Conservation (phyloP, 2,329 filamentous ascomycete genomes). For the Ophiostoma angusticollis region DNA sequence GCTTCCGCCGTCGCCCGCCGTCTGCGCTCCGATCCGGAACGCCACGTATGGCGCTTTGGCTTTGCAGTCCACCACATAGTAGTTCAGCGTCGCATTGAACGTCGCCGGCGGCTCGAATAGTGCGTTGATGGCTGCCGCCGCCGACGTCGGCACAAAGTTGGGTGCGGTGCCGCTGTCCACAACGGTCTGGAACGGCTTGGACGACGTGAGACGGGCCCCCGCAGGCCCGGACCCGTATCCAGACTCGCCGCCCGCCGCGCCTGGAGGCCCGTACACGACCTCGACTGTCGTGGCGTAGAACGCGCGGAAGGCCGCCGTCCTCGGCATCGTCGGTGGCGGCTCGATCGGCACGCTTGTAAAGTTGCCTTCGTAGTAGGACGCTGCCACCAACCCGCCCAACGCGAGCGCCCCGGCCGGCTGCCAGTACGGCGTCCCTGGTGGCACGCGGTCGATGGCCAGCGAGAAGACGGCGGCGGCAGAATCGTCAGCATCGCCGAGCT, state of each 20-base stretch:
- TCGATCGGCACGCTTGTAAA: constrained; percentile 9
- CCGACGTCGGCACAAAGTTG: constrained; percentile 7
- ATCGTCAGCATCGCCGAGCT: no score
- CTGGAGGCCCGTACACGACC: constrained; percentile 3
- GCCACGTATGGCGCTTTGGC: constrained; percentile 6
- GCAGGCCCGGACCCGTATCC: no score
- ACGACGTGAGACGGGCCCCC: no score
- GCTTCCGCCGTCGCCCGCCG: neutral
- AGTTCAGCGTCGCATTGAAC: constrained; percentile 7
- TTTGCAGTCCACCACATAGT: constrained; percentile 7
- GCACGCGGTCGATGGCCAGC: constrained; percentile 12
- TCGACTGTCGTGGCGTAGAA: constrained; percentile 5
- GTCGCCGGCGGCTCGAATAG: constrained; percentile 7
- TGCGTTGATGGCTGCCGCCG: constrained; percentile 6
- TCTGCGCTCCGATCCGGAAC: constrained; percentile 3
- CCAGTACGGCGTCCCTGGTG: constrained; percentile 5
- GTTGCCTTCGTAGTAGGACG: constrained; percentile 6
- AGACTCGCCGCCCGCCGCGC: neutral
- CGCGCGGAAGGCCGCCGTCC: neutral
- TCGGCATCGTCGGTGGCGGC: neutral
- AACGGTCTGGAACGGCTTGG: constrained; percentile 3
- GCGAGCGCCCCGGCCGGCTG: constrained; percentile 3
- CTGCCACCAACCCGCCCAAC: constrained; percentile 8
- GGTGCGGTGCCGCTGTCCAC: constrained; percentile 9
- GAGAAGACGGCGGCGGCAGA: no score